phyloP scores from a whole-genome alignment of 768 basidiomycete genomes.

The Termitomyces sp. region DNA sequence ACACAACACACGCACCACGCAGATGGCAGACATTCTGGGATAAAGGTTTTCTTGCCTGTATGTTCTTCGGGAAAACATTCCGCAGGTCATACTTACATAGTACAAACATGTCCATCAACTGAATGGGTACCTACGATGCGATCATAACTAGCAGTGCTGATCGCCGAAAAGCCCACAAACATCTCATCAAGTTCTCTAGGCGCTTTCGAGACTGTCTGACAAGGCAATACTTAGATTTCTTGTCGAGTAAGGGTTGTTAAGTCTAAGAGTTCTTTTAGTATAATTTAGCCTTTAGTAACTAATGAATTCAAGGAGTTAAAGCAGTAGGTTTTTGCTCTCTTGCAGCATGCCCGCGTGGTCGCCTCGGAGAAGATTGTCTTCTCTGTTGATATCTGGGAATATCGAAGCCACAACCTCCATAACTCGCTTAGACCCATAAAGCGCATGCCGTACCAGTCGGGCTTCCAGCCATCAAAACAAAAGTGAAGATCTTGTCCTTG shows the following conservation, averaged over 20 bases:
- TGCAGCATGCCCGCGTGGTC: background rate
- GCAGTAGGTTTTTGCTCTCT: too few relatives aligned
- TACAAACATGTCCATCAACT: background rate
- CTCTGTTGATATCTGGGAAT: background rate
- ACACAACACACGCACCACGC: too few relatives aligned
- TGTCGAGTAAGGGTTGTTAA: background rate
- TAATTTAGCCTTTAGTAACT: too few relatives aligned
- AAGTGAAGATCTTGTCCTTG: background rate
- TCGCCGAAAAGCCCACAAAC: background rate
- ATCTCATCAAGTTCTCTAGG: background rate
- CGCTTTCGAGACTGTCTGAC: background rate
- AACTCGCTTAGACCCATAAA: background rate
- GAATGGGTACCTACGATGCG: background rate
- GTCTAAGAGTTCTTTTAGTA: too few relatives aligned
- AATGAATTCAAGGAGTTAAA: too few relatives aligned
- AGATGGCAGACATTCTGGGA: too few relatives aligned
- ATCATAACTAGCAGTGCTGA: background rate
- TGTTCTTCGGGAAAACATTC: too few relatives aligned
- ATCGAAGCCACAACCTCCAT: background rate
- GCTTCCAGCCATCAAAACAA: background rate
- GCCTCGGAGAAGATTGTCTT: background rate
- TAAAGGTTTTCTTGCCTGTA: too few relatives aligned
- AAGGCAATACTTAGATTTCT: background rate
- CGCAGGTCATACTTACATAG: background rate
- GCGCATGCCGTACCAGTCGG: background rate